Base-by-base conservation (phyloP, 805 yeast species). In the Isabelozyma gotoi region DNA sequence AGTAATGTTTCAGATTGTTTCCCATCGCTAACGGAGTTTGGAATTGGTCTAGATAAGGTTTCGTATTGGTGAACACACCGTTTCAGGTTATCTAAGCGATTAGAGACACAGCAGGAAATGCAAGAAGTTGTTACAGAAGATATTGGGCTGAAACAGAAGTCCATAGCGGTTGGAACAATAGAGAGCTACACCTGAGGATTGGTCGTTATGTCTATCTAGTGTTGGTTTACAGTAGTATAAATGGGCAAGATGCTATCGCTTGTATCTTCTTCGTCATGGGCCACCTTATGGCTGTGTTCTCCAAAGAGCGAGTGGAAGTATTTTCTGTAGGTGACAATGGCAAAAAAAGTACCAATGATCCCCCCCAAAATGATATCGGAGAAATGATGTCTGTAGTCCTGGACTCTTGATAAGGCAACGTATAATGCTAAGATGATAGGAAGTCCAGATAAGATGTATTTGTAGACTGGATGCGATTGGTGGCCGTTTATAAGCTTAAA, bases 361-460 rank as follows among this genome's bases (percentile, higher is more conserved):
- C 63, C 57, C 1, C 75, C 75, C 29, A 63, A 48, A 4, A 53
- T 45, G 10, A 70, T 57, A 41, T 70, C 75, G 14, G 57, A 49
- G 39, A 66, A 68, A 44, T 67, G 67, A 42, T 67, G 73, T 38
- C 73, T 51, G 48, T 67, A 66, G 41, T 66, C 71, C 49, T 65
- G 71, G 18, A 65, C 60, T 41, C 73, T 51, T 37, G 63, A 56
- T 31, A 66, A 53, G 4, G 67, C 69, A 33, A 67, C 55, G 48
- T 63, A 65, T 5, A 56, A 40, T 2, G 69, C 68, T 34, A 62
- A 50, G 12, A 62, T 31, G 6, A 58, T 36, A 1, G 71, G 71
- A 11, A 51, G 39, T 19, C 52, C 42, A 4, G 50, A 15, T n/a
- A 57, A 38, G 27, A 68, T 33, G 53, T 46, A 38, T 34, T 49